Base-by-base conservation (phyloP, 176 grass and related monocot species). In the Oryza punctata region DNA sequence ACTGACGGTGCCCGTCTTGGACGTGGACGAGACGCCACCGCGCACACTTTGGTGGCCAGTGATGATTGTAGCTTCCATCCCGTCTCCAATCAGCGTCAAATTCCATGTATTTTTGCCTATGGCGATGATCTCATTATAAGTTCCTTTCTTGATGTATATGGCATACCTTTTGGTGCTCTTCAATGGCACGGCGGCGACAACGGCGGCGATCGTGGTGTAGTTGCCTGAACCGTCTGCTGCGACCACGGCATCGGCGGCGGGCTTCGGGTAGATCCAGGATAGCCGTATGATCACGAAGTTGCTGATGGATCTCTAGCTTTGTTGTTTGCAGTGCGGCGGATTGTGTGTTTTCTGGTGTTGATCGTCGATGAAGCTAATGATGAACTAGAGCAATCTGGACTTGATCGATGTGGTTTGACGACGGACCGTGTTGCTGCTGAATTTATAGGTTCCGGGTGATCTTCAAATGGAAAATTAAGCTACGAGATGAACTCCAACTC, bases 111-210 rank as follows among this genome's bases (percentile, higher is more conserved):
- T 35, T 1, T 21, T 10, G 0, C 78, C 71, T 0, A 90, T 3
- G 12, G 9, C 5, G 8, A 87, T 19, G 9, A 45, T 25, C 46
- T 93, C 88, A 0, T 32, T 82, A 73, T 90, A 93, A 1, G 79
- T 0, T 0, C 81, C 81, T 0, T 18, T 11, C 26, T 87, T 87
- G 7, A 93, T 25, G 3, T 82, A 5, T 19, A 88, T 82, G 0
- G 83, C 68, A 1, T 75, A 52, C 11, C 67, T 28, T 13, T 32
- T 87, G 3, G 40, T 11, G 81, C 46, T 87, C 33, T 23, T 73
- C 4, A 32, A 15, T 0, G 85, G 75, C 0, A 13, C 43, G 9
- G 73, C 78, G 2, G 43, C 60, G 5, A 88, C 24, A 15, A 77
- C 81, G 0, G 30, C 84, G 0, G 0, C 4, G 19, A 93, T 64